A percentile compares a stretch with the other conserved stretches of the same genome.
Evolutionary conservation across 75 land plant species (phyloP).

Genomic region (Pinus tabuliformis): DNA sequence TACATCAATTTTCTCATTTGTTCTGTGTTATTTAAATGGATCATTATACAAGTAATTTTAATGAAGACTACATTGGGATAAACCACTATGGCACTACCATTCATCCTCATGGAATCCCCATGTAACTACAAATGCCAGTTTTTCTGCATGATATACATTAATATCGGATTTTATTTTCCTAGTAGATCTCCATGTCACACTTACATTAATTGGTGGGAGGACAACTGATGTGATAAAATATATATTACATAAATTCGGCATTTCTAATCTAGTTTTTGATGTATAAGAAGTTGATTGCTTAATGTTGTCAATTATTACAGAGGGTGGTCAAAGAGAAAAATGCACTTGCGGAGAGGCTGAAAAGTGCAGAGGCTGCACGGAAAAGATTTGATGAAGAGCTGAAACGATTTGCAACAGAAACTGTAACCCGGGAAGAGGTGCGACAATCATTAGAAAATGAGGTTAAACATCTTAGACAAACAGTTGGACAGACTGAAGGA

Average conservation of each 20-base stretch:
- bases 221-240: neutral
- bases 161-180: neutral
- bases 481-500: constrained; percentile 50
- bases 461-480: constrained; percentile 40
- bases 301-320: constrained; percentile 19
- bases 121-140: neutral
- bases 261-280: neutral
- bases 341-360: constrained; percentile 45
- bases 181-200: neutral
- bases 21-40: too few species aligned
- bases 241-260: neutral
- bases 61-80: too few species aligned
- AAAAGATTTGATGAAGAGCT: constrained; percentile 43
- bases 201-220: neutral
- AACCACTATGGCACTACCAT: too few species aligned
- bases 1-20: too few species aligned
- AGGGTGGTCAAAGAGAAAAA: constrained; percentile 52
- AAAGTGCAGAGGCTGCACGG: constrained; percentile 46
- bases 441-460: constrained; percentile 51
- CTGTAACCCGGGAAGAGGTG: constrained; percentile 42
- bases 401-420: constrained; percentile 46
- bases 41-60: too few species aligned
- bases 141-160: neutral
- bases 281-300: neutral
- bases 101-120: neutral